A percentile compares a stretch with the other conserved stretches of the same genome.
Evolutionary conservation across 768 basidiomycete species (phyloP).

Genomic region (Trametes punicea): DNA sequence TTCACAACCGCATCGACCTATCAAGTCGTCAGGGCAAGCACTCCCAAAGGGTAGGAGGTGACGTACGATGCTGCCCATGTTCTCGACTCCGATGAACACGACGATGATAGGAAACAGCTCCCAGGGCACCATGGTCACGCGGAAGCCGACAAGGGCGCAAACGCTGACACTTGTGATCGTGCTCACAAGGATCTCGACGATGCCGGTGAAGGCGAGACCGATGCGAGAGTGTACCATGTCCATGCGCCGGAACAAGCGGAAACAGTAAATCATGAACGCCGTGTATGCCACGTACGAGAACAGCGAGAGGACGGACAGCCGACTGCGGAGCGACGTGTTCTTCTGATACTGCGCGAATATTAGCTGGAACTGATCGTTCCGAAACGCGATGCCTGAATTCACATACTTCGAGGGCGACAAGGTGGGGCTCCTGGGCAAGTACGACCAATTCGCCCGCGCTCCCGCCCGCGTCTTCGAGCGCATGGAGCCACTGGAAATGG

Average conservation of each 20-base stretch:
- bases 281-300: slow-evolving; percentile 77
- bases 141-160: slow-evolving; percentile 85
- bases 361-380: neutral
- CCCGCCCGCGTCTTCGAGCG: slow-evolving; percentile 43
- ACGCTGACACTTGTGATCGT: slow-evolving; percentile 93
- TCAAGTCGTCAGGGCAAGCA: slow-evolving; percentile 26
- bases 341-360: slow-evolving; percentile 47
- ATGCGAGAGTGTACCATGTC: slow-evolving; percentile 85
- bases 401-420: slow-evolving; percentile 45
- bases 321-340: slow-evolving; percentile 41
- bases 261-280: slow-evolving; percentile 72
- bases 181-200: slow-evolving; percentile 88
- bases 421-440: slow-evolving; percentile 40
- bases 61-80: slow-evolving; percentile 91
- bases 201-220: slow-evolving; percentile 89
- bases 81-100: slow-evolving; percentile 93
- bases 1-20: slow-evolving; percentile 82
- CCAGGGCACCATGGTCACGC: slow-evolving; percentile 88
- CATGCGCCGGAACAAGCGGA: slow-evolving; percentile 72
- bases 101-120: slow-evolving; percentile 91
- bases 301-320: slow-evolving; percentile 60
- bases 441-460: slow-evolving; percentile 36
- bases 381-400: neutral
- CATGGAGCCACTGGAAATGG: slow-evolving; percentile 61
- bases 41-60: neutral